Base-by-base conservation (phyloP, 352 stramenopile species). In the Peronosclerospora sorghi region DNA sequence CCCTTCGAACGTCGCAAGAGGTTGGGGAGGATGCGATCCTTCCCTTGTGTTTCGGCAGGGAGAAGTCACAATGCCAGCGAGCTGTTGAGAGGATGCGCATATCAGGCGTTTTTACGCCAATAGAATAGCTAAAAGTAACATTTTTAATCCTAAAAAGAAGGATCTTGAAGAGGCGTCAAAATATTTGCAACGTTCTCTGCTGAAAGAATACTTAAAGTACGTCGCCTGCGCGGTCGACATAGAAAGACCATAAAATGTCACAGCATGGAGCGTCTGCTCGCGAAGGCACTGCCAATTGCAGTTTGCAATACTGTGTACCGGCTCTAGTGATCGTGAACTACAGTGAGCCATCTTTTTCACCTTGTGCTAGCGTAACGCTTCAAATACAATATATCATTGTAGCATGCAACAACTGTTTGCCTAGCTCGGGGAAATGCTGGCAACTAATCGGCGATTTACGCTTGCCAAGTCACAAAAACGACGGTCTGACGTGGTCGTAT, bases 21-120 rank as follows among this genome's bases (percentile, higher is more conserved):
- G 30, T 17, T 15, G 8, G 6, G 13, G 9, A 8, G n/a, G 30
- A 17, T 14, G 30, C 17, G 30, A 17, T 19, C 30, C 13, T 35
- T 7, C 13, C n/a, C 5, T 18, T 35, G 39, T 35, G 54, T 51
- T 17, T 51, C 26, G 28, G 55, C 21, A 5, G 41, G 53, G 29
- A 53, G 41, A 62, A 53, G 48, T 46, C 37, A 51, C 50, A 46
- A 18, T 63, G 51, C 13, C 29, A 37, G 41, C 27, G 35, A 32
- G 21, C 21, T 6, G 21, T 17, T 18, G 2, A 6, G 32, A 42
- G 19, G 45, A 51, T 56, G 39, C 4, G 40, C 38, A 54, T 56
- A 62, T 67, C 57, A 67, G 53, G 41, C 36, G 10, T 23, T 44
- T 63, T 66, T 62, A 18, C 32, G 23, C 58, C 53, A 67, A 63